phyloP scores from a whole-genome alignment of 106 monocot genomes.

The Posidonia australis region DNA sequence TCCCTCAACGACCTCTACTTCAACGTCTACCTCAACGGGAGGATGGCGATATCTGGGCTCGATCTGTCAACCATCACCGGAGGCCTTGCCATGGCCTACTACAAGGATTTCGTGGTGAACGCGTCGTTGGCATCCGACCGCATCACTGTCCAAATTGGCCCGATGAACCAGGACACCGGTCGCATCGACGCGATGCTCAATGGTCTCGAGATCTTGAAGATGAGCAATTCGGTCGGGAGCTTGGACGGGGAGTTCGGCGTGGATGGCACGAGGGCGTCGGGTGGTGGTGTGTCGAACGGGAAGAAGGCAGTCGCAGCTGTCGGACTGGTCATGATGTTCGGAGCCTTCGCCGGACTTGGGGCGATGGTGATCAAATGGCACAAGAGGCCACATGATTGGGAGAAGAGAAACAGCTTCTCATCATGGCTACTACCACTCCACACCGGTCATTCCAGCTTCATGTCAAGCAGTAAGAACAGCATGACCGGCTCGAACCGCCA shows the following conservation, averaged over 20 bases:
- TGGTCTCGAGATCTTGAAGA: constrained; percentile 30
- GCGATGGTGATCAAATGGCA: constrained; percentile 38
- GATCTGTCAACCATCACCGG: constrained; percentile 21
- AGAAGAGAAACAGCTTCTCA: constrained; percentile 35
- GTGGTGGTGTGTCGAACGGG: constrained; percentile 2
- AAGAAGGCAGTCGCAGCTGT: constrained; percentile 13
- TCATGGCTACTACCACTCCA: constrained; percentile 36
- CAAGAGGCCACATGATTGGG: constrained; percentile 38
- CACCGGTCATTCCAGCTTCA: constrained; percentile 17
- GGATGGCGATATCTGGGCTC: constrained; percentile 20
- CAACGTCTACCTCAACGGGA: constrained; percentile 30
- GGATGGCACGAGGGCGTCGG: constrained; percentile 9
- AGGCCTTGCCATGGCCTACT: constrained; percentile 21
- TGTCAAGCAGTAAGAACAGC: constrained; percentile 15
- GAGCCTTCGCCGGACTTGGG: constrained; percentile 33
- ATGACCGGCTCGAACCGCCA: constrained; percentile 10
- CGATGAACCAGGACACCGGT: constrained; percentile 21
- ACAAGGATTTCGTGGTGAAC: constrained; percentile 28
- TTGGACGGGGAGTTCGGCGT: constrained; percentile 42
- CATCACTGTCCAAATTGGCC: constrained; percentile 24
- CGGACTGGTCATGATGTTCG: constrained; percentile 34
- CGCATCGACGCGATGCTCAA: constrained; percentile 25
- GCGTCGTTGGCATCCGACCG: constrained; percentile 11
- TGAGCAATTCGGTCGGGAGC: constrained; percentile 42
- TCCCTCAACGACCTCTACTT: constrained; percentile 25